Evolutionary conservation across 805 yeast species (phyloP), one percentile per base, ranked within the genome.

Genomic region (Cyberlindnera mrakii): DNA sequence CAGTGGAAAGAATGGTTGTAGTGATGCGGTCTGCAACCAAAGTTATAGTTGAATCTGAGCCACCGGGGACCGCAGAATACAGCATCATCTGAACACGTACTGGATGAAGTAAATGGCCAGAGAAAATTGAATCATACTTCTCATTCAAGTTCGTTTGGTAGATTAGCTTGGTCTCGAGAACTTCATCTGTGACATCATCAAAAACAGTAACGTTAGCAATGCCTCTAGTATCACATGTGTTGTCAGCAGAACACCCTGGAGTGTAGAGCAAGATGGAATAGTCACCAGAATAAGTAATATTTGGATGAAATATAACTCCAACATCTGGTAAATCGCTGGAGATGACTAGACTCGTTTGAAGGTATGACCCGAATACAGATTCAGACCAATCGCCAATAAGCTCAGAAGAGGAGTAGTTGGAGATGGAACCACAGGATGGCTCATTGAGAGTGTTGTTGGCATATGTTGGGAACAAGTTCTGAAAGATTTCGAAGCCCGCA

Each of bases 111-210:
- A 90, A 59, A 46, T 76, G 77, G 1, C 98, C 99, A 35, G 73
- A 67, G 59, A 66, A 91, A 7, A 93, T 57, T 16, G 73, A 68
- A 61, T 93, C 98, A 59, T 87, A 91, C 60, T 93, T 93, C 39
- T 81, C 74, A 43, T 78, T 74, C 30, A 77, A 68, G 60, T 93
- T 93, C 38, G 87, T 88, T 64, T 93, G 98, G 59, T 78, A 88
- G 18, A 91, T 67, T 34, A 72, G 50, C 2, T 65, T 51, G 1
- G 77, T 54, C 3, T 72, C 54, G 4, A 80, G 53, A 1, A 72
- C 44, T 5, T 64, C 64, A 14, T 66, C 54, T 0, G 57, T 51
- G 0, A 59, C 54, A 18, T 74, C 76, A 29, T 72, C 67, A 48
- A 62, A 67, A 2, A 90, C 67, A 0, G 95, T 74, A 0, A 82